phyloP scores from a whole-genome alignment of 139 green algal genomes.

The Pleodorina starrii region DNA sequence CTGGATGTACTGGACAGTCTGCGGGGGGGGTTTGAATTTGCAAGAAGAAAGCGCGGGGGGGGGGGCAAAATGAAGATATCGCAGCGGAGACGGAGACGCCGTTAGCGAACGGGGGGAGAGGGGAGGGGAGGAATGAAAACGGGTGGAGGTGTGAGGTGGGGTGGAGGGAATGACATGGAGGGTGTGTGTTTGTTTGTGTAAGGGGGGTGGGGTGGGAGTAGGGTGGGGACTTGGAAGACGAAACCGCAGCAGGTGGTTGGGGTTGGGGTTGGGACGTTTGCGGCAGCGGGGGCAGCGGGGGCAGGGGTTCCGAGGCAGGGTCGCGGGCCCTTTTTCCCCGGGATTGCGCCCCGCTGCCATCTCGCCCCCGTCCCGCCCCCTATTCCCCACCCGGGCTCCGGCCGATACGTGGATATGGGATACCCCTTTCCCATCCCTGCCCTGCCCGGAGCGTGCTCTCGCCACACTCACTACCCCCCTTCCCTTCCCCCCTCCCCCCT shows the following conservation, averaged over 20 bases:
- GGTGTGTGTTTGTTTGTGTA: not conserved
- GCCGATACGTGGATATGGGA: too few relatives aligned
- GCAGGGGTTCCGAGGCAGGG: too few relatives aligned
- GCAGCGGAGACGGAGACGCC: too few relatives aligned
- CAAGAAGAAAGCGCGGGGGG: not conserved
- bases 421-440: not conserved
- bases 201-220: too few relatives aligned
- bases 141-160: too few relatives aligned
- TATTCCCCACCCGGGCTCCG: too few relatives aligned
- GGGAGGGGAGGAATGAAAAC: not conserved
- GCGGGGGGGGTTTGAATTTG: conserved; percentile 48
- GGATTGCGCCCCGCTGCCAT: too few relatives aligned
- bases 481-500: not conserved
- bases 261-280: too few relatives aligned
- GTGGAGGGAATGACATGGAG: not conserved
- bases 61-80: not conserved
- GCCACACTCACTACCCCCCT: not conserved
- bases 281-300: too few relatives aligned
- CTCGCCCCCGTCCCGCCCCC: not conserved
- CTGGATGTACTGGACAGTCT: conserved; percentile 98
- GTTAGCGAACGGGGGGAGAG: not conserved
- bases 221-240: too few relatives aligned
- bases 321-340: too few relatives aligned
- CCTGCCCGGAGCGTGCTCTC: not conserved
- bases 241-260: too few relatives aligned